Evolutionary conservation across 257 asterid genomes (phyloP).

Genomic region (Nicotiana paniculata): DNA sequence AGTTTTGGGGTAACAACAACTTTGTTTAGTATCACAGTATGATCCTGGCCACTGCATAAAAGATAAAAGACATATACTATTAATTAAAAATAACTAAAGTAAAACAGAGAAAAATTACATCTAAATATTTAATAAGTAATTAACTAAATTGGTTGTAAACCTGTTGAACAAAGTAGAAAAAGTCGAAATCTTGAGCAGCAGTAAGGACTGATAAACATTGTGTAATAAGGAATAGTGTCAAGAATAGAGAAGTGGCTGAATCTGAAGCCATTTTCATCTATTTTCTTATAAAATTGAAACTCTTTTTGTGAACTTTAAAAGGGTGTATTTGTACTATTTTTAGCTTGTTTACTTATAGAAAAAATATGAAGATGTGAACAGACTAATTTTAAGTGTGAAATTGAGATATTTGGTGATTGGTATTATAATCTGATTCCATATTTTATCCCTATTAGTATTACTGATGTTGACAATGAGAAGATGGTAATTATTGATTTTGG

Average conservation of each 20-base stretch:
- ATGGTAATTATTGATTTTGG: neutral
- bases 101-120: neutral
- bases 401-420: neutral
- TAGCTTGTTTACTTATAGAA: neutral
- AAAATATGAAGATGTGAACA: constrained; percentile 2
- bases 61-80: neutral
- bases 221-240: constrained; percentile 25
- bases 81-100: neutral
- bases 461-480: neutral
- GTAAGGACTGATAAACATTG: constrained; percentile 28
- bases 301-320: neutral
- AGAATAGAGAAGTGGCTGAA: constrained; percentile 9
- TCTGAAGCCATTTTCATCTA: neutral
- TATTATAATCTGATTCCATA: neutral
- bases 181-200: constrained; percentile 57
- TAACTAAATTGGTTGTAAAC: constrained; percentile 15
- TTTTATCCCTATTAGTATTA: neutral
- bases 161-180: constrained; percentile 85
- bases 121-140: neutral
- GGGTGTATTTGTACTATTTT: neutral
- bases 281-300: neutral
- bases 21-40: constrained; percentile 55
- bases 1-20: constrained; percentile 75
- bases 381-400: neutral
- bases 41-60: constrained; percentile 81